Percentiles rank a stretch among this genome's conserved stretches.
phyloP scores from a whole-genome alignment of 768 basidiomycete genomes.

The Suillus subaureus region DNA sequence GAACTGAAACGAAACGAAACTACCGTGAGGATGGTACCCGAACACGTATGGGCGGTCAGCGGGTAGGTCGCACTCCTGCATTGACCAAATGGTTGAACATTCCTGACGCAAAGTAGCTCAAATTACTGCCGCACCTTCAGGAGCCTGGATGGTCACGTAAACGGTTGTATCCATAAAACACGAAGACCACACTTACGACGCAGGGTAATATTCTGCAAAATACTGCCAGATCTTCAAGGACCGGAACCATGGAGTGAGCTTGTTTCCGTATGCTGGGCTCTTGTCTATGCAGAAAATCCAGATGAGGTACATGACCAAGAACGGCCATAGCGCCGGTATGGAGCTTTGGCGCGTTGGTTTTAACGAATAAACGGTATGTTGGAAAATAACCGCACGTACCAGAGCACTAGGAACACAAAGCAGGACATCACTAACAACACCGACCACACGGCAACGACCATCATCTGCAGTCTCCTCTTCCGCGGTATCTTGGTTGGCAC shows the following conservation, averaged over 20 bases:
- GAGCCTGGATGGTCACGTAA: constrained; percentile 36
- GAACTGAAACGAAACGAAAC: neutral
- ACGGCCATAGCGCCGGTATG: constrained; percentile 85
- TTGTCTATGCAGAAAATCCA: constrained; percentile 81
- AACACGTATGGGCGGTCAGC: constrained; percentile 94
- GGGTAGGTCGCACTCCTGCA: constrained; percentile 82
- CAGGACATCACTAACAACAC: constrained; percentile 71
- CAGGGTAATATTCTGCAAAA: constrained; percentile 91
- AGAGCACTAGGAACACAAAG: constrained; percentile 74
- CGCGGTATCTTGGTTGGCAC: constrained; percentile 86
- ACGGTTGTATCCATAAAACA: neutral
- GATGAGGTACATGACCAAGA: constrained; percentile 72
- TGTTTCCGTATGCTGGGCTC: constrained; percentile 71
- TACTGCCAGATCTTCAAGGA: constrained; percentile 76
- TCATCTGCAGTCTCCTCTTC: constrained; percentile 84
- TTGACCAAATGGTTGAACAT: constrained; percentile 4
- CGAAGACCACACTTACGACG: constrained; percentile 68
- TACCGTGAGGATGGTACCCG: constrained; percentile 96
- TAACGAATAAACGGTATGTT: neutral
- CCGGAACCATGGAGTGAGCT: constrained; percentile 76
- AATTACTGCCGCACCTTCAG: constrained; percentile 44
- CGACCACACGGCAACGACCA: constrained; percentile 88
- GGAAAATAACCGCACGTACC: constrained; percentile 49
- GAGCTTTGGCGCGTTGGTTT: constrained; percentile 54
- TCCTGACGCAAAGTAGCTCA: neutral